Percentiles rank a stretch among this genome's conserved stretches.
Evolutionary conservation across 2,329 filamentous ascomycete species (phyloP).

Genomic region (Microdochium trichocladiopsis): DNA sequence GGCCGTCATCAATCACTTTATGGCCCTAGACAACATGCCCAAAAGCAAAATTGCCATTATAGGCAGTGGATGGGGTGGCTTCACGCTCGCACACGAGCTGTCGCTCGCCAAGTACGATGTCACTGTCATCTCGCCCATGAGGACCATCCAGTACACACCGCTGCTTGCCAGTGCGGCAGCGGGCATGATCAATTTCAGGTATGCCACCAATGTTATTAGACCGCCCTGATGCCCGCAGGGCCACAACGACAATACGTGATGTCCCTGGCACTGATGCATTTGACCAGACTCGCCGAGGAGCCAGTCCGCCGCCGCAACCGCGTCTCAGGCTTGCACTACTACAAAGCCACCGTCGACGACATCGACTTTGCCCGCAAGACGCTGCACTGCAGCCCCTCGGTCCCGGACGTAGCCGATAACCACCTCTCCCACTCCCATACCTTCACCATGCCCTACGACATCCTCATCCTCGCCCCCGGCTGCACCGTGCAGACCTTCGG

Average conservation of each 20-base stretch:
- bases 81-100: slow-evolving; percentile 26
- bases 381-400: slow-evolving; percentile 22
- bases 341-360: slow-evolving; percentile 29
- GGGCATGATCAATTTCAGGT: slow-evolving; percentile 33
- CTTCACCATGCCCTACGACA: slow-evolving; percentile 32
- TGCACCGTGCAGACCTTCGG: slow-evolving; percentile 30
- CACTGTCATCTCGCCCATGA: slow-evolving; percentile 30
- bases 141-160: slow-evolving; percentile 35
- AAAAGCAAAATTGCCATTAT: slow-evolving; percentile 17
- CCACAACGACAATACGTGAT: not conserved
- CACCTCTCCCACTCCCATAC: slow-evolving; percentile 4
- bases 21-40: too few species aligned
- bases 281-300: slow-evolving; percentile 28
- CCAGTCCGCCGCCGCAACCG: slow-evolving; percentile 26
- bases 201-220: not conserved
- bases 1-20: too few species aligned
- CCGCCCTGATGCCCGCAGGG: too few species aligned
- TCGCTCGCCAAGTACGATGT: slow-evolving; percentile 26
- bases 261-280: not conserved
- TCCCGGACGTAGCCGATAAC: slow-evolving; percentile 19
- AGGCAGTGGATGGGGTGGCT: slow-evolving; percentile 32
- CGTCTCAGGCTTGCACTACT: slow-evolving; percentile 17
- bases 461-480: slow-evolving; percentile 31
- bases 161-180: slow-evolving; percentile 35
- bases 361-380: slow-evolving; percentile 26